Conservation (phyloP, 306 rosid genomes). For the Dalbergia cochinchinensis region DNA sequence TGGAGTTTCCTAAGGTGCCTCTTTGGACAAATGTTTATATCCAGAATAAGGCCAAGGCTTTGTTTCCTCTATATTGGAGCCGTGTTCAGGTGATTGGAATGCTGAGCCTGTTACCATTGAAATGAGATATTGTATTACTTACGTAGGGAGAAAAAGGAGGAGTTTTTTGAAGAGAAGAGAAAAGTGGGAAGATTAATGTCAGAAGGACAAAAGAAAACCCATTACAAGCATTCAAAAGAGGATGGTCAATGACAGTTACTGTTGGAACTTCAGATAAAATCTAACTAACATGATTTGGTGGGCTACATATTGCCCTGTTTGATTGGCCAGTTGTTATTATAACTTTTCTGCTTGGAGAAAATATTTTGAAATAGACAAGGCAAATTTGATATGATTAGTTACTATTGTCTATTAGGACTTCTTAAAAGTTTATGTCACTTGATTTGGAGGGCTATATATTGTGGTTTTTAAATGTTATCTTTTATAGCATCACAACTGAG, state of each 20-base stretch:
- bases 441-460: conserved; percentile 21
- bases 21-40: conserved; percentile 95
- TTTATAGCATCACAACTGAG: conserved; percentile 17
- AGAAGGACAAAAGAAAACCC: conserved; percentile 22
- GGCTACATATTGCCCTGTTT: conserved; percentile 13
- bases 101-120: conserved; percentile 30
- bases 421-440: conserved; percentile 40
- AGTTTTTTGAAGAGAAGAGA: neutral
- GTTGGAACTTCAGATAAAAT: neutral
- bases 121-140: conserved; percentile 30
- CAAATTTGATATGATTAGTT: conserved; percentile 11
- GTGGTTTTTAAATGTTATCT: conserved; percentile 24
- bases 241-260: conserved; percentile 4
- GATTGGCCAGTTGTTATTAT: conserved; percentile 13
- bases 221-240: conserved; percentile 6
- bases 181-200: conserved; percentile 23
- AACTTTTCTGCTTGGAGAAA: conserved; percentile 1
- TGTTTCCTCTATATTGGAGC: conserved; percentile 96
- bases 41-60: conserved; percentile 91
- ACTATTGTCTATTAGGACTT: neutral
- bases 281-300: conserved; percentile 29
- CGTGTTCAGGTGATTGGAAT: conserved; percentile 87
- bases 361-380: conserved; percentile 25
- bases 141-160: neutral
- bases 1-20: conserved; percentile 89